Evolutionary conservation across 495 filamentous ascomycete genomes (phyloP).

Genomic region (Tetracladium setigerum): DNA sequence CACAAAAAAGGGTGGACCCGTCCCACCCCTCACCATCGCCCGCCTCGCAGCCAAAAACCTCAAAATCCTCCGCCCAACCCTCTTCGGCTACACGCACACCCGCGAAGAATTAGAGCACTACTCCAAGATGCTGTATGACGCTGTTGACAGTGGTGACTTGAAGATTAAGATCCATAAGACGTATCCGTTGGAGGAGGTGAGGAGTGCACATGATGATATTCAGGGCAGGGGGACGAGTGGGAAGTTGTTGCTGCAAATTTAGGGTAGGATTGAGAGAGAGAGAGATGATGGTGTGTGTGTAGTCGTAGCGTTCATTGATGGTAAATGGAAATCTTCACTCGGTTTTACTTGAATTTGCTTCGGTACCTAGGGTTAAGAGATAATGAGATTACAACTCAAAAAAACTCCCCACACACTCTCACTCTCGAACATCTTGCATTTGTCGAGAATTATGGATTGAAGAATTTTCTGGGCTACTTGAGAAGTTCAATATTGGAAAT

Average conservation of each 20-base stretch:
- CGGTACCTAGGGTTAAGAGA: too few species aligned
- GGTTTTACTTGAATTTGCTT: too few species aligned
- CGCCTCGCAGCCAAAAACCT: slow-evolving; percentile 70
- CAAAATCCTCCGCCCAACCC: slow-evolving; percentile 65
- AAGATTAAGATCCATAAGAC: slow-evolving; percentile 70
- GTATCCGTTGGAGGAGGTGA: slow-evolving; percentile 75
- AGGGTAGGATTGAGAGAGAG: neutral
- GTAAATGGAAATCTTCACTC: too few species aligned
- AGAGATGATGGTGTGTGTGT: too few species aligned
- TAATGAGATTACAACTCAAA: too few species aligned
- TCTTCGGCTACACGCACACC: slow-evolving; percentile 70
- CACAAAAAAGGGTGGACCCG: slow-evolving; percentile 58
- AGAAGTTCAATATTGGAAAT: too few species aligned
- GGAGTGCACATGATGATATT: slow-evolving; percentile 70
- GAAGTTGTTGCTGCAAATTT: slow-evolving; percentile 54
- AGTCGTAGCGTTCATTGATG: too few species aligned
- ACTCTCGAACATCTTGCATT: too few species aligned
- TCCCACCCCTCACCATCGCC: slow-evolving; percentile 64
- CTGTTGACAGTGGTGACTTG: slow-evolving; percentile 60
- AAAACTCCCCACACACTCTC: too few species aligned
- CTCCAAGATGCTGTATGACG: slow-evolving; percentile 62
- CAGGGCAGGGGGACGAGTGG: slow-evolving; percentile 79
- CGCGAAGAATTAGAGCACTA: slow-evolving; percentile 71
- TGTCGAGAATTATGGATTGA: too few species aligned
- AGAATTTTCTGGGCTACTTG: too few species aligned